Base-by-base conservation (phyloP, 768 basidiomycete genomes). In the Serendipita sp. region DNA sequence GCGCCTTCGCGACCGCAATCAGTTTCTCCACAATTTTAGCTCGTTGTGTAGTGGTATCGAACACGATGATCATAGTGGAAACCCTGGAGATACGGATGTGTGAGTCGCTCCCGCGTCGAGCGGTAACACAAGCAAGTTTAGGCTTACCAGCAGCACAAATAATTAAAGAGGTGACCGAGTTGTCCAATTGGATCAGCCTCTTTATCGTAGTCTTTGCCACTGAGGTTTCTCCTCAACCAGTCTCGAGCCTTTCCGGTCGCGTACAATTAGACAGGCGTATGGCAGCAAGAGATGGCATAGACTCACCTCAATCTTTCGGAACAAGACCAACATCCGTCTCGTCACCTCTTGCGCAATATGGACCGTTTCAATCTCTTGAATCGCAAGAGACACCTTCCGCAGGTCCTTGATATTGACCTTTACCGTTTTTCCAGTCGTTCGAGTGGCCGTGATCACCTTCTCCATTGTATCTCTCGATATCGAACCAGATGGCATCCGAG, bases 331-430 rank as follows among this genome's bases (percentile, higher is more conserved):
- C 70, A 87, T 85, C 46, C 86, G 73, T 58, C 85, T 80, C 45
- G 91, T 93, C 68, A 96, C 89, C 74, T 94, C 90, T 68, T 89
- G 82, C 0, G 92, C 92, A 67, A 95, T 82, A 28, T 85, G 83
- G 24, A 78, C 78, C 3, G 86, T 76, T 66, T 87, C 85, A 15
- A 79, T 73, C 24, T 72, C 73, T 67, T 81, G 75, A 3, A 91
- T 72, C 63, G 83, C 83, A 64, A 81, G 74, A 7, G 86, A 81
- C 51, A 85, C 73, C 67, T 75, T 81, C 44, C 78, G 75, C 18
- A 92, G 78, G 48, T 85, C 83, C 71, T 81, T 86, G 37, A 89
- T 73, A 18, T 84, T 79, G 34, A 82, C 79, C 70, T 83, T 84
- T 3, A 79, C 74, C 38, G 75, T 10, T 28, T 62, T 35, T 32